Evolutionary conservation across 805 yeast genomes (phyloP), one percentile per base, ranked within the genome.

Genomic region (Barnettozyma populi): DNA sequence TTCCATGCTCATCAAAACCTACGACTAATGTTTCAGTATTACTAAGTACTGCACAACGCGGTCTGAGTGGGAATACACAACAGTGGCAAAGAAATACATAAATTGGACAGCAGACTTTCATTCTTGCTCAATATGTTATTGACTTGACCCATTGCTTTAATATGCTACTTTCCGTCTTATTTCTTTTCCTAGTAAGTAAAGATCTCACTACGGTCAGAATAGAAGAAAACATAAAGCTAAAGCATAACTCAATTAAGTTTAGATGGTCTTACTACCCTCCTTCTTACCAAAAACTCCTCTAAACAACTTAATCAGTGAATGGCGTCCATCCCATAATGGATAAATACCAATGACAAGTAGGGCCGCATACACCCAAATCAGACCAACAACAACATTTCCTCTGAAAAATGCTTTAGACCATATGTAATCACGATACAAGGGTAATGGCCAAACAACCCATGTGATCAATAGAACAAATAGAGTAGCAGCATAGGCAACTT

Each of bases 391-490:
- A 25, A 67, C 63, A 53, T 65, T 71, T 3, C 75, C 74, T 31
- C 59, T 56, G 52, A 69, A 72, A 49, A 66, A 71, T 5, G 62
- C 48, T 42, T 59, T 64, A 21, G 65, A 52, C 59, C 71, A 72
- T 25, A 71, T 63, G 56, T 66, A 72, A n/a, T 72, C 67, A 36
- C 71, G 65, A 52, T 71, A 71, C 21, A 71, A 56, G 20, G 75
- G 73, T 29, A 29, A 29, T 35, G 76, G 75, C 69, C 71, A 67
- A n/a, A 68, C 45, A 1, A 69, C 69, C 69, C 71, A 67, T 3
- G 70, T 66, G 5, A 68, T 38, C n/a, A 66, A 47, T 7, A 66
- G 49, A n/a, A 57, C 54, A 36, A 66, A 52, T 2, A 67, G 41
- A 7, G 62, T 52, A 13, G 64, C 55, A 14, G 52, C 59, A 36